Evolutionary conservation across 139 green algal genomes (phyloP), one percentile per base, ranked within the genome.

Genomic region (Penium margaritaceum): DNA sequence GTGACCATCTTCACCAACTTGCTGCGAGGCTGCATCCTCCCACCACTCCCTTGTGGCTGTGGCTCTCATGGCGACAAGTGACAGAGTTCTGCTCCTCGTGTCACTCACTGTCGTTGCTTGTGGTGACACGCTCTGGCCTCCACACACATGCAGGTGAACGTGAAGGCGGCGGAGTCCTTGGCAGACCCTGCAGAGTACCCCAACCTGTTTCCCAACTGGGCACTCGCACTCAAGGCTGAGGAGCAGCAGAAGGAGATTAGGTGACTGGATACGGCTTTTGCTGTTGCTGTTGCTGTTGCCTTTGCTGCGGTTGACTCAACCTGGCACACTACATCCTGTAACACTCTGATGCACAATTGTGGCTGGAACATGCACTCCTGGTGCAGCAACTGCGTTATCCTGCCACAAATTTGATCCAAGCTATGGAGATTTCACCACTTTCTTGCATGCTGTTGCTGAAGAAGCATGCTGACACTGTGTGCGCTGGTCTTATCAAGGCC

Each of bases 151-250:
- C 44, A 74, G 70, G 70, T 77, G 9, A 99, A 99, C 81, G 83
- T 87, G 47, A 96, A 95, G 80, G 94, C 94, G 4, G 94, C 94
- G 0, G 94, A 98, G 74, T 87, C 90, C 1, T 84, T 99, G 30
- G 94, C 94, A 1, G 93, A 98, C 84, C 94, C 94, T 4, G 84
- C 79, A 1, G 90, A 94, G 81, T 97, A 97, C 84, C 77, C 88
- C 67, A 97, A 99, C 83, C 85, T 99, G 14, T 99, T 99, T 84
- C 91, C 91, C 17, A 85, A 93, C 68, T 82, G 95, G 35, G 78
- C 95, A n/a, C 63, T 84, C 7, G 90, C 90, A 2, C 43, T 95
- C 19, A 57, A 89, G 70, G 87, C 85, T 5, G 90, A 95, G 79
- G 58, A 82, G 53, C 36, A 72, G 30, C 57, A 9, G 44, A 21